Evolutionary conservation across 768 basidiomycete genomes (phyloP).

Genomic region (Trametes villosa): DNA sequence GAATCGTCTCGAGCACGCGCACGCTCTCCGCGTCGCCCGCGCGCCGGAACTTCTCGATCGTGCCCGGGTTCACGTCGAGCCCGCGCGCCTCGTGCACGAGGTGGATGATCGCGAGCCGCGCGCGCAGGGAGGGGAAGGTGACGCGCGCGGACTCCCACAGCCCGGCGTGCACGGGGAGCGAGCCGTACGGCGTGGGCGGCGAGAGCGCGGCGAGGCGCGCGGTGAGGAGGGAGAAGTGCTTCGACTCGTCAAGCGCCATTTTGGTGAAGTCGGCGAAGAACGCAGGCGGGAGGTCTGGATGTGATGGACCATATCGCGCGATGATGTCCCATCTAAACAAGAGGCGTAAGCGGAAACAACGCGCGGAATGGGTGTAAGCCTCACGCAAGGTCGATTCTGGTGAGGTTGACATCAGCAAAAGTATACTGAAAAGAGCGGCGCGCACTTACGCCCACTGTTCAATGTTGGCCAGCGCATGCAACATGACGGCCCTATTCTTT

Average conservation of each 20-base stretch:
- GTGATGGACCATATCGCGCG: slow-evolving; percentile 68
- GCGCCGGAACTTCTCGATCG: slow-evolving; percentile 71
- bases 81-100: slow-evolving; percentile 86
- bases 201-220: slow-evolving; percentile 64
- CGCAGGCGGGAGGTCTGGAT: slow-evolving; percentile 64
- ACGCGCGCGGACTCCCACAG: slow-evolving; percentile 79
- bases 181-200: slow-evolving; percentile 72
- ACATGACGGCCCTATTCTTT: slow-evolving; percentile 71
- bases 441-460: slow-evolving; percentile 86
- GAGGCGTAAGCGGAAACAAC: not conserved
- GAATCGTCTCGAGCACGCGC: slow-evolving; percentile 71
- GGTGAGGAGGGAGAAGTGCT: slow-evolving; percentile 76
- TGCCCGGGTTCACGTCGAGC: slow-evolving; percentile 81
- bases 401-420: not conserved
- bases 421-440: not conserved
- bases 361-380: slow-evolving; percentile 25
- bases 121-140: slow-evolving; percentile 67
- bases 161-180: slow-evolving; percentile 69
- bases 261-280: slow-evolving; percentile 85
- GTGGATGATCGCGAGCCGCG: slow-evolving; percentile 82
- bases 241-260: slow-evolving; percentile 86
- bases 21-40: slow-evolving; percentile 73
- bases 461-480: slow-evolving; percentile 84
- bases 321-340: slow-evolving; percentile 82
- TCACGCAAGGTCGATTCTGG: slow-evolving; percentile 74